Evolutionary conservation across 495 filamentous ascomycete genomes (phyloP).

Genomic region (Aspergillus indologenus): DNA sequence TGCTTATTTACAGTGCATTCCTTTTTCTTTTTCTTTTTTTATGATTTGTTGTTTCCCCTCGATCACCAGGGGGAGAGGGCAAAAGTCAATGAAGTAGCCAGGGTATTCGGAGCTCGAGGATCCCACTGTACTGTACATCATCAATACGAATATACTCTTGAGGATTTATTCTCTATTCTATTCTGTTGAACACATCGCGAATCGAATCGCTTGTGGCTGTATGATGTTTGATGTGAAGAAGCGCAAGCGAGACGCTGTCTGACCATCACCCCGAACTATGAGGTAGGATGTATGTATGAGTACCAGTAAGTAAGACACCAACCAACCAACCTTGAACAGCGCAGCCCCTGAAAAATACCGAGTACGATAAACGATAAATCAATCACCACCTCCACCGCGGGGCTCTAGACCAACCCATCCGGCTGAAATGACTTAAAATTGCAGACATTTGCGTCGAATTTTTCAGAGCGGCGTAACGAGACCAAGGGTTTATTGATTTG

Average conservation of each 20-base stretch:
- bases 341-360: constrained; percentile 18
- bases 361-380: too few species aligned
- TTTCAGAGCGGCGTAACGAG: neutral
- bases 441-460: constrained; percentile 18
- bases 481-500: too few species aligned
- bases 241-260: too few species aligned
- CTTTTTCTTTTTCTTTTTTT: constrained; percentile 2
- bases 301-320: too few species aligned
- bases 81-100: constrained; percentile 10
- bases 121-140: constrained; percentile 21
- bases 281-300: too few species aligned
- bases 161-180: neutral
- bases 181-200: too few species aligned
- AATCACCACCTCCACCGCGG: neutral
- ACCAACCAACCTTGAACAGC: too few species aligned
- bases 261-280: too few species aligned
- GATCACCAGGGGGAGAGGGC: constrained; percentile 4
- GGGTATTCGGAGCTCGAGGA: constrained; percentile 17
- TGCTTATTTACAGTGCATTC: constrained; percentile 18
- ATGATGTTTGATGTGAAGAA: too few species aligned
- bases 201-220: neutral
- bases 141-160: constrained; percentile 10
- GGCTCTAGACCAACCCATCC: neutral
- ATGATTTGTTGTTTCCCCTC: neutral
- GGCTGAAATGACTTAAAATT: constrained; percentile 18